Base-by-base conservation (phyloP, 257 asterid species). In the Solanum appendiculatum region DNA sequence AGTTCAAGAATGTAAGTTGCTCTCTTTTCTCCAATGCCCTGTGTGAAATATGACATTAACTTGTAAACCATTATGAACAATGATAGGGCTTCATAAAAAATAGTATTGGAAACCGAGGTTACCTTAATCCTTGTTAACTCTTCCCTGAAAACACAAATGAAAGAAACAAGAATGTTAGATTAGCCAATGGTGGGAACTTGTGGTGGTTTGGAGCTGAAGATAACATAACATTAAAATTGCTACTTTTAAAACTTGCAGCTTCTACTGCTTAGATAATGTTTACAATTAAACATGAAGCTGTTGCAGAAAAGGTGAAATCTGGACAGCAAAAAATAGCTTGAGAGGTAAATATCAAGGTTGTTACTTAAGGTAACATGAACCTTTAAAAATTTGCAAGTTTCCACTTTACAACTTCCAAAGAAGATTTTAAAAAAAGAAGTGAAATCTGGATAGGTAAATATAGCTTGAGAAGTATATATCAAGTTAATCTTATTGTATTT, bases 21-120 rank as follows among this genome's bases (percentile, higher is more conserved):
- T 91, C 99, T 91, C 86, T 94, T 95, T 86, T 96, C 99, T 80
- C 98, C 98, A 86, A 96, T 96, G 13, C 98, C 98, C 99, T 96
- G 86, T 48, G 78, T 25, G 40, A 84, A 33, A 48, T 37, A 87
- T 75, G 66, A 44, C 56, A 70, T 88, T 83, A 16, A 86, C 20
- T 54, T 75, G 9, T 23, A 27, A 25, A 75, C 31, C 15, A 51
- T 36, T 75, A 37, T 60, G 66, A 11, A 39, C 68, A 56, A 9
- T 20, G 25, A 12, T 54, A 54, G 36, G 36, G 58, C 37, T 56
- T n/a, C n/a, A 46, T 23, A 73, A 68, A 12, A 58, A 66, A 7
- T 40, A 34, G 73, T 14, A 25, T 40, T 51, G n/a, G 63, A 88
- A 70, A 3, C 18, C 60, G 27, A 9, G 46, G 88, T 81, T 88